phyloP scores from a whole-genome alignment of 345 rosid genomes.

The Eutrema heterophyllum region DNA sequence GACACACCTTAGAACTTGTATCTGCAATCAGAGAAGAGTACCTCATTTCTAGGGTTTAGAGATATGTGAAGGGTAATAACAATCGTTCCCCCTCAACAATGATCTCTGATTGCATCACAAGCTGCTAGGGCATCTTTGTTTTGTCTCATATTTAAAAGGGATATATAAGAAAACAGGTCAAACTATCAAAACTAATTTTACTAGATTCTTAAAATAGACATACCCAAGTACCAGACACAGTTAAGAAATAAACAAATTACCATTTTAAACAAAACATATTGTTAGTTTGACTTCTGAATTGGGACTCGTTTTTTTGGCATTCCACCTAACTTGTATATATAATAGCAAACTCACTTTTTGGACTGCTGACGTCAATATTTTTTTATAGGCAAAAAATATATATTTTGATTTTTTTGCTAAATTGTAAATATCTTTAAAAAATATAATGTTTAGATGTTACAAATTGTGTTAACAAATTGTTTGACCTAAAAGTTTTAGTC shows the following conservation, averaged over 20 bases:
- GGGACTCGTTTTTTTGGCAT: neutral
- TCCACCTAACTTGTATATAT: neutral
- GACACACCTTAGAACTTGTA: slow-evolving; percentile 11
- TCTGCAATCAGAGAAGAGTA: neutral
- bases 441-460: no score
- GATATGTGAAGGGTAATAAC: neutral
- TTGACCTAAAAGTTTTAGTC: no score
- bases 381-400: no score
- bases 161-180: neutral
- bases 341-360: no score
- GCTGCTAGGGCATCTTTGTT: neutral
- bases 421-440: no score
- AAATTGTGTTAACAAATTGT: no score
- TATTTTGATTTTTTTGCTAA: no score
- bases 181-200: neutral
- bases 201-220: slow-evolving; percentile 7
- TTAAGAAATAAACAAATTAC: neutral
- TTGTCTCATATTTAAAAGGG: neutral
- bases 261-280: neutral
- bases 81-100: slow-evolving; percentile 2
- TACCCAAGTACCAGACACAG: neutral
- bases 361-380: no score
- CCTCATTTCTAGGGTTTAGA: neutral
- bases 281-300: neutral
- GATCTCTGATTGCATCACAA: slow-evolving; percentile 1